These are phyloP conservation scores for Plasmodium knowlesi DNA, from an alignment of 169 alveolate species.

Conservation along the genomic window DNA sequence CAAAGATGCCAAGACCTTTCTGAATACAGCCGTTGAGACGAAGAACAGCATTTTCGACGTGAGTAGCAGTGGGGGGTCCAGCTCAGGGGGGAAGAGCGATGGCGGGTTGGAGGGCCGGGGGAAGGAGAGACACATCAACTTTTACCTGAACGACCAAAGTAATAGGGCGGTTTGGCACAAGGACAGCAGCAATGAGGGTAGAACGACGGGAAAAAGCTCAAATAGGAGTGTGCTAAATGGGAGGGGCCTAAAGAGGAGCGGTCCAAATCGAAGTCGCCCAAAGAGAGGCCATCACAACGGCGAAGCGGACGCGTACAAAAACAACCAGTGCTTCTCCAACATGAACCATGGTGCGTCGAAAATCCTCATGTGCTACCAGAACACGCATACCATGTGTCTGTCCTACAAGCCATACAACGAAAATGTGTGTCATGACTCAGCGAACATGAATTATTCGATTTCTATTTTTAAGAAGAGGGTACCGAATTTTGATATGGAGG, in stretches of 20 bases:
- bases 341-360: conserved; percentile 1
- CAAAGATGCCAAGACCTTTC: conserved; percentile 67
- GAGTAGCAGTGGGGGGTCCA: conserved; percentile 14
- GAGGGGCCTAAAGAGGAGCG: background rate
- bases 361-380: conserved; percentile 46
- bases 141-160: background rate
- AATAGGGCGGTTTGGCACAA: conserved; percentile 3
- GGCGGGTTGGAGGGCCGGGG: background rate
- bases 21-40: conserved; percentile 47
- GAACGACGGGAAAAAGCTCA: background rate
- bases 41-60: conserved; percentile 17
- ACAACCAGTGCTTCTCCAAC: background rate
- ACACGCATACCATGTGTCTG: conserved; percentile 50
- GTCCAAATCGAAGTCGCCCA: background rate
- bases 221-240: background rate
- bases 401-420: conserved; percentile 22
- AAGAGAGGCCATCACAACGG: background rate
- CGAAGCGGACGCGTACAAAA: background rate
- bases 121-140: conserved; percentile 4
- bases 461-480: conserved; percentile 29
- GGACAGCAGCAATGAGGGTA: background rate
- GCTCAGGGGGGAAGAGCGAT: background rate
- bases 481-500: conserved; percentile 13
- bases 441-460: conserved; percentile 21
- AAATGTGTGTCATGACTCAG: background rate